These are phyloP conservation scores for Closterium sp. DNA, from an alignment of 139 green algal genomes.

Conservation along the genomic window DNA sequence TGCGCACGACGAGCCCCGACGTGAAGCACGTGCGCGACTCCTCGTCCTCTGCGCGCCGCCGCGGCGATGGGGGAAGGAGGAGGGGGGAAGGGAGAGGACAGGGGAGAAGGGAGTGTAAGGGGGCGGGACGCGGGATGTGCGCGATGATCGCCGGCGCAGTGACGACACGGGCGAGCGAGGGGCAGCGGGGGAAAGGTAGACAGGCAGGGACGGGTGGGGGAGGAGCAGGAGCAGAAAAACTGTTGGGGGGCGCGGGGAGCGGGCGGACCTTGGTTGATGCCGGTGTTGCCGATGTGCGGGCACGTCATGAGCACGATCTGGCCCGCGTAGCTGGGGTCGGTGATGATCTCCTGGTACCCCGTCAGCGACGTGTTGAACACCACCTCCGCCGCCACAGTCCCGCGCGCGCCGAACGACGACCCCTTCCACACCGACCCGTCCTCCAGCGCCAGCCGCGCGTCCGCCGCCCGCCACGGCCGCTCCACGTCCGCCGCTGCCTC, in stretches of 20 bases:
- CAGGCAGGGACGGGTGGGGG: not conserved
- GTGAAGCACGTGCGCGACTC: constrained; percentile 43
- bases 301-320: constrained; percentile 95
- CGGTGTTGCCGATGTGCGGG: constrained; percentile 96
- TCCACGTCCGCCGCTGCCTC: constrained; percentile 28
- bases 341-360: constrained; percentile 97
- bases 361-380: constrained; percentile 99
- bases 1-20: constrained; percentile 40
- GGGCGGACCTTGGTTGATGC: constrained; percentile 77
- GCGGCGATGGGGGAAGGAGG: not conserved
- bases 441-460: constrained; percentile 83
- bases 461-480: constrained; percentile 68
- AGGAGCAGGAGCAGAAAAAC: no score
- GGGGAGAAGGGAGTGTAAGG: not conserved
- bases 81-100: not conserved
- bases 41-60: constrained; percentile 38
- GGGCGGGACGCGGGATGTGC: not conserved
- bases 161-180: no score
- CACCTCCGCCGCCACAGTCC: constrained; percentile 77
- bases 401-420: constrained; percentile 79
- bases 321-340: constrained; percentile 95
- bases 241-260: not conserved
- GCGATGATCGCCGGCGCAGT: no score
- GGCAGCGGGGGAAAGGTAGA: not conserved
- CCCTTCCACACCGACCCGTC: constrained; percentile 91